Evolutionary conservation across 2,329 filamentous ascomycete species (phyloP).

Genomic region (Neofusicoccum cordaticola): DNA sequence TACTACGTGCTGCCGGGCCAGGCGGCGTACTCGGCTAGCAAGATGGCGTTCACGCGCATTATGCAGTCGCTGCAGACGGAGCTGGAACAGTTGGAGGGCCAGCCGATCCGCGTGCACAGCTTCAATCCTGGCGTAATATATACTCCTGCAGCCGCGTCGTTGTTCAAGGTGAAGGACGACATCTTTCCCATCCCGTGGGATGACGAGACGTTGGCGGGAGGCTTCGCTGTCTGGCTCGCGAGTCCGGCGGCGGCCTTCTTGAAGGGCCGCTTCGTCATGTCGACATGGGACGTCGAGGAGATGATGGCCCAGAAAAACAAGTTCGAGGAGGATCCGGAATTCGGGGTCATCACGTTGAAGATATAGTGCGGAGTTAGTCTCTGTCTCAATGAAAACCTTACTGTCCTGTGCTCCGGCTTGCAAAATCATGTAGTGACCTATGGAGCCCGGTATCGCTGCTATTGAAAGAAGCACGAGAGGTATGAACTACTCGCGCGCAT

Average conservation of each 20-base stretch:
- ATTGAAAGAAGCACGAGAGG: no score
- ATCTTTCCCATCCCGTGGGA: not conserved
- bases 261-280: not conserved
- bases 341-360: not conserved
- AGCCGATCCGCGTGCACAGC: not conserved
- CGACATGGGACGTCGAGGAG: not conserved
- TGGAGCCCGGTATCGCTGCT: no score
- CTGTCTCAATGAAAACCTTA: no score
- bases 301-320: not conserved
- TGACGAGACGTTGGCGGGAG: not conserved
- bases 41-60: constrained; percentile 4
- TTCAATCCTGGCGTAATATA: not conserved
- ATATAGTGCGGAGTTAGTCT: not conserved
- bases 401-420: no score
- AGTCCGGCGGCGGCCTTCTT: not conserved
- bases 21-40: constrained; percentile 17
- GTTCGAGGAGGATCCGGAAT: not conserved
- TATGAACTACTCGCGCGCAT: no score
- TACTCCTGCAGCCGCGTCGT: not conserved
- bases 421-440: no score
- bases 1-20: not conserved
- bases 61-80: constrained; percentile 15
- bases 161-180: no score
- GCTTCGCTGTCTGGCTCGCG: not conserved
- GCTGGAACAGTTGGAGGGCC: not conserved